phyloP scores from a whole-genome alignment of 257 asterid species.

The Orobanche coerulescens region DNA sequence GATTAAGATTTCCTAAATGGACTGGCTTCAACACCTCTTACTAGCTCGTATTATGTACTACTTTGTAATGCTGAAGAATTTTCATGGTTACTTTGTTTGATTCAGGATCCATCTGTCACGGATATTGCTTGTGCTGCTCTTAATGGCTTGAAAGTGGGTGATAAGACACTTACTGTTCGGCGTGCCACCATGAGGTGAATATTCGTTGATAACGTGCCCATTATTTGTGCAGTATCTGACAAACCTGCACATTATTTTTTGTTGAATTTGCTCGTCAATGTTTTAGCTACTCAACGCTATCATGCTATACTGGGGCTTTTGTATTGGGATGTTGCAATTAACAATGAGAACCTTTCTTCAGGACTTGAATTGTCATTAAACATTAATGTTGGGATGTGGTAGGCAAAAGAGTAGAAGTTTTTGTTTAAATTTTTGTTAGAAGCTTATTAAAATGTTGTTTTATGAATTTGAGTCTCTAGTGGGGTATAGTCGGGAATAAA shows the following conservation, averaged over 20 bases:
- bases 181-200: constrained; percentile 49
- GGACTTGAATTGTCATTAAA: background rate
- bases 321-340: constrained; percentile 14
- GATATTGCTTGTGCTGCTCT: constrained; percentile 62
- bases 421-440: background rate
- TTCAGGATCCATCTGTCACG: constrained; percentile 51
- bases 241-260: constrained; percentile 5
- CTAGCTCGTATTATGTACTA: constrained; percentile 14
- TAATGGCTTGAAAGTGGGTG: constrained; percentile 55
- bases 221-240: background rate
- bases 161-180: constrained; percentile 52
- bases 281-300: constrained; percentile 1
- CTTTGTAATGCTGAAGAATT: constrained; percentile 19
- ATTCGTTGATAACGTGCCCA: constrained; percentile 14
- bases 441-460: background rate
- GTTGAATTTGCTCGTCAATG: background rate
- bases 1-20: constrained; percentile 10
- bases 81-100: constrained; percentile 18
- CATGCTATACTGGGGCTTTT: background rate
- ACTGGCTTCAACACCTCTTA: constrained; percentile 1
- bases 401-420: background rate
- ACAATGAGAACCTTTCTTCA: background rate
- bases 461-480: background rate
- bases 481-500: background rate
- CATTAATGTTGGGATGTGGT: background rate